Evolutionary conservation across 179 eudicot genomes (phyloP).

Genomic region (Beta corolliflora): DNA sequence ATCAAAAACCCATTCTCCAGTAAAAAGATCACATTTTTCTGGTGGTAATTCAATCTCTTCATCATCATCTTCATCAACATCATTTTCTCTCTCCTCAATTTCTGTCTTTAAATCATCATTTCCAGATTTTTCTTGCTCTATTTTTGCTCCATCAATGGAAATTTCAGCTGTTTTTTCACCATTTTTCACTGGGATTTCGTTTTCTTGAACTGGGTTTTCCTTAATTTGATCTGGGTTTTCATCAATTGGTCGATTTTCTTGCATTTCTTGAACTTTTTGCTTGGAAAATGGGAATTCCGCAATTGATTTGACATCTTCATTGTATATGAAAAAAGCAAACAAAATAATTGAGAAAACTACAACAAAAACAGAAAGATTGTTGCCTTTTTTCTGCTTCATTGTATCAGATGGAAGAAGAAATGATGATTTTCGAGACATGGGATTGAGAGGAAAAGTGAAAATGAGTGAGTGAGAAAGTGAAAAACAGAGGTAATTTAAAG

Average conservation of each 20-base stretch:
- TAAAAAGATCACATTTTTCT: slow-evolving; percentile 75
- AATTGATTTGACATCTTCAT: slow-evolving; percentile 79
- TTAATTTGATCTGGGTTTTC: slow-evolving; percentile 36
- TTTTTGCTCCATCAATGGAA: slow-evolving; percentile 31
- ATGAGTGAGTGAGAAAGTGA: not conserved
- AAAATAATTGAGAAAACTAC: slow-evolving; percentile 65
- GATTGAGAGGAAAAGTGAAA: not conserved
- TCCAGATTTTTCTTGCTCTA: slow-evolving; percentile 33
- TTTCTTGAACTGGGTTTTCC: slow-evolving; percentile 38
- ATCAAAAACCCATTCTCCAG: slow-evolving; percentile 87
- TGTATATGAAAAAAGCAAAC: slow-evolving; percentile 85
- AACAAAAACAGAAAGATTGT: slow-evolving; percentile 58
- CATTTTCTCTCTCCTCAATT: slow-evolving; percentile 24
- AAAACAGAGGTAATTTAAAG: slow-evolving; percentile 29
- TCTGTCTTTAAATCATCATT: not conserved
- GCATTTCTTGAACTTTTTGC: slow-evolving; percentile 45
- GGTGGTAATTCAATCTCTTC: slow-evolving; percentile 59
- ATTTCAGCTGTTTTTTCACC: slow-evolving; percentile 3
- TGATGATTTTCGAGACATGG: slow-evolving; percentile 29
- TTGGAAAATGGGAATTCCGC: slow-evolving; percentile 81
- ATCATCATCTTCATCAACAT: slow-evolving; percentile 49
- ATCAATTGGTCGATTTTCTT: slow-evolving; percentile 18
- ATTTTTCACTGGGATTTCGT: slow-evolving; percentile 10
- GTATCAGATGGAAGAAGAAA: not conserved
- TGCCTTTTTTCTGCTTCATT: slow-evolving; percentile 58